Conservation (phyloP, 495 filamentous ascomycete genomes). For the Aspergillus taichungensis region DNA sequence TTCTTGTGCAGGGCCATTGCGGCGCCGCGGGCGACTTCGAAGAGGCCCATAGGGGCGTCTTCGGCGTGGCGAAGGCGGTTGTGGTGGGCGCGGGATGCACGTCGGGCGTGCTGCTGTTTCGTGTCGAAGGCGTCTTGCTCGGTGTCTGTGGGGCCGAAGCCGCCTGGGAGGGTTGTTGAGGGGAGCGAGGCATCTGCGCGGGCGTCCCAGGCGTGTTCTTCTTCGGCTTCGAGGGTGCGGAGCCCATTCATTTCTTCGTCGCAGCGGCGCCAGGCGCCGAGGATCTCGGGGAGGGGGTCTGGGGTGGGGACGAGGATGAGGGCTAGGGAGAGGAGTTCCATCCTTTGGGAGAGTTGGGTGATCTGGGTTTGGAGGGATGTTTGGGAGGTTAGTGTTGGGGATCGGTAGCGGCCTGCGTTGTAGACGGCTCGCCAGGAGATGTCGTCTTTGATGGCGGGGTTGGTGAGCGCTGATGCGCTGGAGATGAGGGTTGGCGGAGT, state of each 20-base stretch:
- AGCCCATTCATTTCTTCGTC: conserved; percentile 74
- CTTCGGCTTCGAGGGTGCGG: conserved; percentile 60
- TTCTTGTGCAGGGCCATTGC: conserved; percentile 62
- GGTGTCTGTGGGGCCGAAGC: conserved; percentile 44
- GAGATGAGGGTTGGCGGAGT: conserved; percentile 29
- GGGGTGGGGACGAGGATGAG: conserved; percentile 68
- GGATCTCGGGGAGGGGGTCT: conserved; percentile 70
- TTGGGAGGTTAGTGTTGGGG: conserved; percentile 21
- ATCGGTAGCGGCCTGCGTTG: conserved; percentile 72
- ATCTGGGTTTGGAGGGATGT: conserved; percentile 30
- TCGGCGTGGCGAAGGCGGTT: conserved; percentile 35
- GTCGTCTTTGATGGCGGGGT: conserved; percentile 49
- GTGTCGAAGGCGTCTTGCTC: conserved; percentile 40
- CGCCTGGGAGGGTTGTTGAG: conserved; percentile 52
- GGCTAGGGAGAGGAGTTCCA: conserved; percentile 82
- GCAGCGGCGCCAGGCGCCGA: conserved; percentile 74
- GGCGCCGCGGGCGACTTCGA: conserved; percentile 82
- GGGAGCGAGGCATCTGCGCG: conserved; percentile 47
- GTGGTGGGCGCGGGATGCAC: conserved; percentile 27
- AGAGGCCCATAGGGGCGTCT: conserved; percentile 87
- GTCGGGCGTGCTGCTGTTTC: conserved; percentile 27
- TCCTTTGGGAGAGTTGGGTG: conserved; percentile 54
- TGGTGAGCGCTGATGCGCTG: conserved; percentile 19
- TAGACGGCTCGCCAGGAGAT: conserved; percentile 90
- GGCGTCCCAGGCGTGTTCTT: conserved; percentile 65